Evolutionary conservation across 2,329 filamentous ascomycete species (phyloP).

Genomic region (Xylogone sp.): DNA sequence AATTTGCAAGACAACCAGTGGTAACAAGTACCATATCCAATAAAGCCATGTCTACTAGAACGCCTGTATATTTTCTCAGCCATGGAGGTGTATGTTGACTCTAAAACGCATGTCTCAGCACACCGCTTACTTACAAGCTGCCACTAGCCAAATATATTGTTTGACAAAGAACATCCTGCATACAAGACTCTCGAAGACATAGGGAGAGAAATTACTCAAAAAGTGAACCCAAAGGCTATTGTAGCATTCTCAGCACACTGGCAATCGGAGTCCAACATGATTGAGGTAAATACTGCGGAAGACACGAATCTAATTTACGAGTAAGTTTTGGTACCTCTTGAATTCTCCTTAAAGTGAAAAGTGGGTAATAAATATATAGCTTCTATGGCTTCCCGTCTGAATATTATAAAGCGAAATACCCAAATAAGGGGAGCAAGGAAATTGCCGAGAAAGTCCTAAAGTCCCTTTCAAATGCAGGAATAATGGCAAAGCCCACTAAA

Average conservation of each 20-base stretch:
- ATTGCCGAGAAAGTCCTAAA: conserved; percentile 56
- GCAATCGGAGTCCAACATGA: conserved; percentile 53
- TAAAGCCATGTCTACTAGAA: conserved; percentile 3
- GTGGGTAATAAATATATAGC: conserved; percentile 26
- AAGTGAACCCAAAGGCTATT: conserved; percentile 67
- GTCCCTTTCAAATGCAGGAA: conserved; percentile 51
- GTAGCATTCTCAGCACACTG: conserved; percentile 78
- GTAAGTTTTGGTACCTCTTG: conserved; percentile 31
- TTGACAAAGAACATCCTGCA: conserved; percentile 63
- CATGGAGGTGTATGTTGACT: conserved; percentile 20
- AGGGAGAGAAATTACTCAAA: conserved; percentile 65
- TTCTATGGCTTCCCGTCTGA: conserved; percentile 70
- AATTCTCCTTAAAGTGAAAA: background rate
- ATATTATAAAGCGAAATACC: conserved; percentile 66
- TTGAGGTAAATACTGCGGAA: conserved; percentile 64
- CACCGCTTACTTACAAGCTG: background rate
- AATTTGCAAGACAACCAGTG: background rate
- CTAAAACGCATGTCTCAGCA: background rate
- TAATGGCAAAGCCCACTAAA: conserved; percentile 54
- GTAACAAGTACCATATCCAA: conserved; percentile 11
- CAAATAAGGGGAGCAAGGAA: conserved; percentile 56
- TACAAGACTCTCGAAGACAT: conserved; percentile 61
- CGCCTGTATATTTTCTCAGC: conserved; percentile 22
- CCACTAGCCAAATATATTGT: conserved; percentile 59
- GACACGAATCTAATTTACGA: conserved; percentile 68